A percentile compares a stretch with the other conserved stretches of the same genome.
Conservation (phyloP, 2,329 filamentous ascomycete species). For the Arthrobotrys conoides region DNA sequence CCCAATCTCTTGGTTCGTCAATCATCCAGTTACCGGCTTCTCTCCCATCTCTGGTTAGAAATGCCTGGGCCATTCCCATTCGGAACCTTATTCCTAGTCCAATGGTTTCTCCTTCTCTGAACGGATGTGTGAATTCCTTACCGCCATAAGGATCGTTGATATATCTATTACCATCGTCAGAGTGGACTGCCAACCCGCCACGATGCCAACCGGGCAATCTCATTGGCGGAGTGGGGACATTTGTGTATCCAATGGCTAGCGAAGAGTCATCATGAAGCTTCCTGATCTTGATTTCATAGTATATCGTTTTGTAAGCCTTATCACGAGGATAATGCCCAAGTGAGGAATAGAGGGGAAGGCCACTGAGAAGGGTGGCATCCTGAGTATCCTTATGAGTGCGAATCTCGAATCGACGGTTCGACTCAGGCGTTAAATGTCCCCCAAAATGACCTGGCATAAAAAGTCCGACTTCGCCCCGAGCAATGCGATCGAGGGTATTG, state of each 20-base stretch:
- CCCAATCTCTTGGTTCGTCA: slow-evolving; percentile 78
- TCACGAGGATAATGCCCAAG: slow-evolving; percentile 74
- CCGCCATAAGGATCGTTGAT: slow-evolving; percentile 83
- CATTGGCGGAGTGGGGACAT: slow-evolving; percentile 82
- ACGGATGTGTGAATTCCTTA: slow-evolving; percentile 76
- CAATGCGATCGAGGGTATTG: slow-evolving; percentile 70
- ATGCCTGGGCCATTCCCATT: slow-evolving; percentile 71
- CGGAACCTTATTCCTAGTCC: slow-evolving; percentile 78
- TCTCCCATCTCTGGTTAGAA: slow-evolving; percentile 79
- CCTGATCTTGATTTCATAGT: slow-evolving; percentile 79
- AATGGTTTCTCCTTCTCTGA: slow-evolving; percentile 76
- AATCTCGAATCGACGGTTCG: slow-evolving; percentile 68
- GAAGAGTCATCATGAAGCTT: slow-evolving; percentile 69
- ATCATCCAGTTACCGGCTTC: slow-evolving; percentile 77
- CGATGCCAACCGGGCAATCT: slow-evolving; percentile 86
- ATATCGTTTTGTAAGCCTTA: slow-evolving; percentile 72
- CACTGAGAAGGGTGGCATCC: slow-evolving; percentile 77
- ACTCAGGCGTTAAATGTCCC: slow-evolving; percentile 69
- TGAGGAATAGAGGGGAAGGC: slow-evolving; percentile 77
- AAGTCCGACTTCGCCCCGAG: slow-evolving; percentile 72
- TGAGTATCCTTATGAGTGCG: slow-evolving; percentile 63
- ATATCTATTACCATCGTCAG: slow-evolving; percentile 82
- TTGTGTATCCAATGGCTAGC: slow-evolving; percentile 79
- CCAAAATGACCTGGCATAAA: slow-evolving; percentile 71
- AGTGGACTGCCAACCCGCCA: slow-evolving; percentile 81